phyloP scores from a whole-genome alignment of 176 grass and related monocot species.

The Panicum miliaceum region DNA sequence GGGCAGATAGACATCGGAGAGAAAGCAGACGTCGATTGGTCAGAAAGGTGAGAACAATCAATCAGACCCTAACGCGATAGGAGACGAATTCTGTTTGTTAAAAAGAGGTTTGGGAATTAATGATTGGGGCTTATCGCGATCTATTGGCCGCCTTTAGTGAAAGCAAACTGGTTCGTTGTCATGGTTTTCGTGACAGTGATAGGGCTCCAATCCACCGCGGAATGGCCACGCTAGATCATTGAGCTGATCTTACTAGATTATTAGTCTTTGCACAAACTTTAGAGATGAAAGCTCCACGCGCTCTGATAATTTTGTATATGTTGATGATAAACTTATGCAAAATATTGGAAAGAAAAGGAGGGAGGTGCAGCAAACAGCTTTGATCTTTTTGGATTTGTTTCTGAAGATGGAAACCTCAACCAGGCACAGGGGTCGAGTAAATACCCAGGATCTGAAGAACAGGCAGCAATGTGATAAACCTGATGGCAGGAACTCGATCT shows the following conservation, averaged over 20 bases:
- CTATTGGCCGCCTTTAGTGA: background rate
- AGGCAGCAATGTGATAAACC: no score
- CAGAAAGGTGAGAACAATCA: background rate
- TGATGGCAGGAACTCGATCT: no score
- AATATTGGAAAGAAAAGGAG: no score
- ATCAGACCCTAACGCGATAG: background rate
- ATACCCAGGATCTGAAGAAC: no score
- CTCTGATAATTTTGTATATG: no score
- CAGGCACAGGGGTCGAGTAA: no score
- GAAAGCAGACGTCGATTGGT: constrained; percentile 20
- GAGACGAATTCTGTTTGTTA: background rate
- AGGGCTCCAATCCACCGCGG: background rate
- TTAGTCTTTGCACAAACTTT: background rate
- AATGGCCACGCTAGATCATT: background rate
- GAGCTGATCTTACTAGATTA: background rate
- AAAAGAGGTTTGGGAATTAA: background rate
- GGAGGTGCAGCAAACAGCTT: no score
- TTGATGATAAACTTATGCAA: no score
- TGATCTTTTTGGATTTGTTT: no score
- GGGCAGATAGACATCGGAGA: background rate
- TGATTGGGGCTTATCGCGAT: background rate
- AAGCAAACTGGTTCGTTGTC: background rate
- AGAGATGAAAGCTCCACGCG: no score
- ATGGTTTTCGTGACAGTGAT: constrained; percentile 9
- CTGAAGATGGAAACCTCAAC: no score